Evolutionary conservation across 2,329 filamentous ascomycete genomes (phyloP).

Genomic region (Fusarium abutilonis): DNA sequence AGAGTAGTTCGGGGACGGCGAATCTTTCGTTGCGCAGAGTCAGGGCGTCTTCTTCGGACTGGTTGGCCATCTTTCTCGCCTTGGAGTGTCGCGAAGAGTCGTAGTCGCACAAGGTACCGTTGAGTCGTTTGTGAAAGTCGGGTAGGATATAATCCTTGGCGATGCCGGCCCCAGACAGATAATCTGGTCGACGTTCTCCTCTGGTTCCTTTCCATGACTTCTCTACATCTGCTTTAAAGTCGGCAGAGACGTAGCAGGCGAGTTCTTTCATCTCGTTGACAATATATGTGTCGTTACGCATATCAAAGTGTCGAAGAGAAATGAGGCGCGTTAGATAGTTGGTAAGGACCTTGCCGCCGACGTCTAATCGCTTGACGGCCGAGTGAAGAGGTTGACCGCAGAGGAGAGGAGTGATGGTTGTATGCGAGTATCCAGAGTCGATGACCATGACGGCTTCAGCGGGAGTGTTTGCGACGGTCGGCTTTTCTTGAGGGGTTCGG

Average conservation of each 20-base stretch:
- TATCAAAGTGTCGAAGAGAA: slow-evolving; percentile 91
- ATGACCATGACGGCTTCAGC: slow-evolving; percentile 87
- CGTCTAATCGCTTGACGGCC: slow-evolving; percentile 83
- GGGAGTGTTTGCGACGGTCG: slow-evolving; percentile 59
- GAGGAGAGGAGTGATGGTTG: slow-evolving; percentile 87
- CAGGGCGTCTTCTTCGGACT: slow-evolving; percentile 76
- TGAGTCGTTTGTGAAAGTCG: slow-evolving; percentile 70
- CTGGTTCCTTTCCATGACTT: slow-evolving; percentile 82
- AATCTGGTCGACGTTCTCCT: slow-evolving; percentile 64
- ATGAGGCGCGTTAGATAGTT: slow-evolving; percentile 92
- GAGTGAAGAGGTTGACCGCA: slow-evolving; percentile 82
- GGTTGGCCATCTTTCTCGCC: slow-evolving; percentile 57
- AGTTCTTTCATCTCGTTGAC: slow-evolving; percentile 97
- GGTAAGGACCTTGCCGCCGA: slow-evolving; percentile 92
- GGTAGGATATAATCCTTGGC: slow-evolving; percentile 93
- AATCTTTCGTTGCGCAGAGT: slow-evolving; percentile 94
- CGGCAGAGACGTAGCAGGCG: slow-evolving; percentile 81
- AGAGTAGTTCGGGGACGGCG: slow-evolving; percentile 86
- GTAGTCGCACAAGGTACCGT: slow-evolving; percentile 80
- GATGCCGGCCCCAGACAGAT: slow-evolving; percentile 65
- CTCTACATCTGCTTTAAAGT: slow-evolving; percentile 83
- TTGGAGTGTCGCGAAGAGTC: slow-evolving; percentile 72
- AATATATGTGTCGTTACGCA: slow-evolving; percentile 92
- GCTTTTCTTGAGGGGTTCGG: slow-evolving; percentile 63
- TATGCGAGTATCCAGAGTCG: slow-evolving; percentile 93